Evolutionary conservation across 768 basidiomycete species (phyloP).

Genomic region (Boletellus emodensis): DNA sequence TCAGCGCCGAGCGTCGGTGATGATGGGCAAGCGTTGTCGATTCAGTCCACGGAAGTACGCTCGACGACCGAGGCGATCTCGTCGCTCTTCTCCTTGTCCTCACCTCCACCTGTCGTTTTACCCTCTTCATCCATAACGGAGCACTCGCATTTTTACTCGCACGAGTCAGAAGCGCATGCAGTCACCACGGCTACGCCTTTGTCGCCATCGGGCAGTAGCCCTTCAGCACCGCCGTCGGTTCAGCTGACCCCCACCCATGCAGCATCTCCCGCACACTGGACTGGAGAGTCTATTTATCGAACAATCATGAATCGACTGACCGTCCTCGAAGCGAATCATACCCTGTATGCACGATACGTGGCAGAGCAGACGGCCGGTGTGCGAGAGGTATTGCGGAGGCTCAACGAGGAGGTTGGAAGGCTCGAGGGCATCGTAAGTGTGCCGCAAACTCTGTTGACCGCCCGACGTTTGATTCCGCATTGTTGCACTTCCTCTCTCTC

Average conservation of each 20-base stretch:
- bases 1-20: neutral
- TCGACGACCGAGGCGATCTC: slow-evolving; percentile 25
- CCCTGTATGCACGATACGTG: slow-evolving; percentile 78
- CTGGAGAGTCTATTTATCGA: slow-evolving; percentile 90
- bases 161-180: slow-evolving; percentile 4
- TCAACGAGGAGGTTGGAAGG: slow-evolving; percentile 76
- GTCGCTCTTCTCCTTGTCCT: slow-evolving; percentile 8
- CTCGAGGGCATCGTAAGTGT: slow-evolving; percentile 69
- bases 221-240: neutral
- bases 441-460: neutral
- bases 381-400: slow-evolving; percentile 64
- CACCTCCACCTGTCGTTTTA: slow-evolving; percentile 4
- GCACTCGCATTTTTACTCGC: neutral
- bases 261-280: slow-evolving; percentile 13
- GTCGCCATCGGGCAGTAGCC: slow-evolving; percentile 5
- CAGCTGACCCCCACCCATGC: slow-evolving; percentile 6
- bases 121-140: neutral
- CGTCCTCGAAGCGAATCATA: slow-evolving; percentile 82
- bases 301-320: slow-evolving; percentile 93
- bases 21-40: neutral
- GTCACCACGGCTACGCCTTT: neutral
- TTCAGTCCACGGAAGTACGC: neutral
- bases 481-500: too few species aligned
- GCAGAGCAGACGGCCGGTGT: slow-evolving; percentile 83
- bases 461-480: too few species aligned